Percentiles rank a stretch among this genome's conserved stretches.
Evolutionary conservation across 2,329 filamentous ascomycete species (phyloP).

Genomic region (Aspergillus oerlinghausenensis): DNA sequence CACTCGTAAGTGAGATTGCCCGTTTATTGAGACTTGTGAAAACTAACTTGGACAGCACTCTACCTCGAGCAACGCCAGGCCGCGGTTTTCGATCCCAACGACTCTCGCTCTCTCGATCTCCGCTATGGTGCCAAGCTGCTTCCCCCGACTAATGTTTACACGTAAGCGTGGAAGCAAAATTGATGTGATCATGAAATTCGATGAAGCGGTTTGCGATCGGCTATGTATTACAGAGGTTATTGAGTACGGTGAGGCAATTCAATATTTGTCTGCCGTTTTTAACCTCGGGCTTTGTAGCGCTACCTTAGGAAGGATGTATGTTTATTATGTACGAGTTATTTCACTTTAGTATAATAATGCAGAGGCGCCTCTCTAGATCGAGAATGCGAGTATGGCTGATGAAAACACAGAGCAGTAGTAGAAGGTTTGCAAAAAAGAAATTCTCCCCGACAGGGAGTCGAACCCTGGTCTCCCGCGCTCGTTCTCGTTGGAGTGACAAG

Average conservation of each 20-base stretch:
- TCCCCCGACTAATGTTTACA: slow-evolving; percentile 22
- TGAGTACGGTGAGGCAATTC: not conserved
- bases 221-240: not conserved
- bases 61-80: slow-evolving; percentile 36
- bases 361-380: not conserved
- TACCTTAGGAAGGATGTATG: not conserved
- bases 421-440: not conserved
- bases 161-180: slow-evolving; percentile 8
- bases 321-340: not conserved
- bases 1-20: slow-evolving; percentile 28
- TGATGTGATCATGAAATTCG: slow-evolving; percentile 3
- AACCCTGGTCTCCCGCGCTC: not conserved
- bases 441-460: not conserved
- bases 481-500: not conserved
- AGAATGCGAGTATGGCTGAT: not conserved
- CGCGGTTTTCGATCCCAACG: slow-evolving; percentile 34
- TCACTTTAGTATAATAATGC: not conserved
- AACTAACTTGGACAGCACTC: slow-evolving; percentile 24
- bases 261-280: not conserved
- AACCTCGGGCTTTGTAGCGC: not conserved
- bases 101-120: slow-evolving; percentile 41
- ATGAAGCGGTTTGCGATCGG: slow-evolving; percentile 1
- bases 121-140: slow-evolving; percentile 35
- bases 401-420: too few species aligned
- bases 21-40: not conserved